Evolutionary conservation across 495 filamentous ascomycete genomes (phyloP).

Genomic region (Penicillium chermesinum): DNA sequence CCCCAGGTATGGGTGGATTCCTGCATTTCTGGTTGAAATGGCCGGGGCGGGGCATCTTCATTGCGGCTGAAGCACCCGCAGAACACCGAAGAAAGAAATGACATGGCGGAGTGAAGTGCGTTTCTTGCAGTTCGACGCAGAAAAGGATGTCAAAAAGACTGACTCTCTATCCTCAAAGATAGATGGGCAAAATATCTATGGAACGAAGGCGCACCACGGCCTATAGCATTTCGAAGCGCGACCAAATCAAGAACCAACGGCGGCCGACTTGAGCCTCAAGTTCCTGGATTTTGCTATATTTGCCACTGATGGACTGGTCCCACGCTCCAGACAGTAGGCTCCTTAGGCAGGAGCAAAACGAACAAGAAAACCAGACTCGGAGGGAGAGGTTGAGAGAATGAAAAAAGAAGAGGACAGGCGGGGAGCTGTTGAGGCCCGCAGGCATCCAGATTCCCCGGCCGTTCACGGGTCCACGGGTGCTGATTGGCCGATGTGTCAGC

Average conservation of each 20-base stretch:
- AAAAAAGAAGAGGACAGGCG: conserved; percentile 4
- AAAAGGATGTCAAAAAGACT: background rate
- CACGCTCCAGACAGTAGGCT: conserved; percentile 2
- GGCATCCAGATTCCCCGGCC: conserved; percentile 17
- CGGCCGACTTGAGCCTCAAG: conserved; percentile 1
- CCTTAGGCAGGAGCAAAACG: background rate
- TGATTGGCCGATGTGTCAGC: conserved; percentile 5
- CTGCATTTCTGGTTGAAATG: conserved; percentile 17
- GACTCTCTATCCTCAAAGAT: background rate
- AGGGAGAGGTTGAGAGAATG: conserved; percentile 1
- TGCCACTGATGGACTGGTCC: background rate
- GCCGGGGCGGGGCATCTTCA: conserved; percentile 8
- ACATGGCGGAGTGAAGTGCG: conserved; percentile 16
- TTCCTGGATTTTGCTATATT: background rate
- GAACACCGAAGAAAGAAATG: conserved; percentile 21
- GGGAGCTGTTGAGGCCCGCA: conserved; percentile 6
- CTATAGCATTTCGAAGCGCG: conserved; percentile 5
- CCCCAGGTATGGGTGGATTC: background rate
- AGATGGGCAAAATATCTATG: background rate
- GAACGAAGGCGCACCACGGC: background rate
- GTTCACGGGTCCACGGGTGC: too few species aligned
- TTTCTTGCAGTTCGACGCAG: background rate
- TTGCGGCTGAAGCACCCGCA: conserved; percentile 27
- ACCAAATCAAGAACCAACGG: too few species aligned
- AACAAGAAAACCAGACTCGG: background rate